Conservation (phyloP, 306 rosid species). For the Echinosophora koreensis region DNA sequence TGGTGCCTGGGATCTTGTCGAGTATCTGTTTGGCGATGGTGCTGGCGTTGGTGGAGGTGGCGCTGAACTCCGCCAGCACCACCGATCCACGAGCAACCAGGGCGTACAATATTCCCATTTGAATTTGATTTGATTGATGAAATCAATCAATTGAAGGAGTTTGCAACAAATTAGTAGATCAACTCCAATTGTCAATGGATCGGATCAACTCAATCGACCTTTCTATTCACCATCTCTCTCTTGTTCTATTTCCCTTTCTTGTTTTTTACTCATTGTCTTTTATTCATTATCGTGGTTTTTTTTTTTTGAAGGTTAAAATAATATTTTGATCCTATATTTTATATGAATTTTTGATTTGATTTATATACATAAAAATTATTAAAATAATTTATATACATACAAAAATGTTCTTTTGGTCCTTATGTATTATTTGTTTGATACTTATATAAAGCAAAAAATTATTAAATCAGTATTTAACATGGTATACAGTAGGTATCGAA, state of each 20-base stretch:
- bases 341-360: too few relatives aligned
- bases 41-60: conserved; percentile 87
- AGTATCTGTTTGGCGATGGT: conserved; percentile 79
- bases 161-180: neutral
- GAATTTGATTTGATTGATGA: neutral
- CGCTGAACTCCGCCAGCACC: conserved; percentile 82
- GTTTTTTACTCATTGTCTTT: neutral
- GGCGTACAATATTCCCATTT: conserved; percentile 88
- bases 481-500: too few relatives aligned
- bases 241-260: neutral
- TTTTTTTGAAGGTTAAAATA: too few relatives aligned
- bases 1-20: conserved; percentile 82
- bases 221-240: conserved; percentile 10
- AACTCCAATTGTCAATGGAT: neutral
- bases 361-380: too few relatives aligned
- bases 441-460: too few relatives aligned
- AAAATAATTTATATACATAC: too few relatives aligned
- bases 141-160: neutral
- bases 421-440: too few relatives aligned
- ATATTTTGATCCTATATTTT: too few relatives aligned
- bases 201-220: too few relatives aligned
- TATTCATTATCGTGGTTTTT: neutral
- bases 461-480: too few relatives aligned
- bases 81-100: conserved; percentile 95
- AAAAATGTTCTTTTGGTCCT: too few relatives aligned